Base-by-base conservation (phyloP, 495 filamentous ascomycete genomes). In the Penicillium cosmopolitanum region DNA sequence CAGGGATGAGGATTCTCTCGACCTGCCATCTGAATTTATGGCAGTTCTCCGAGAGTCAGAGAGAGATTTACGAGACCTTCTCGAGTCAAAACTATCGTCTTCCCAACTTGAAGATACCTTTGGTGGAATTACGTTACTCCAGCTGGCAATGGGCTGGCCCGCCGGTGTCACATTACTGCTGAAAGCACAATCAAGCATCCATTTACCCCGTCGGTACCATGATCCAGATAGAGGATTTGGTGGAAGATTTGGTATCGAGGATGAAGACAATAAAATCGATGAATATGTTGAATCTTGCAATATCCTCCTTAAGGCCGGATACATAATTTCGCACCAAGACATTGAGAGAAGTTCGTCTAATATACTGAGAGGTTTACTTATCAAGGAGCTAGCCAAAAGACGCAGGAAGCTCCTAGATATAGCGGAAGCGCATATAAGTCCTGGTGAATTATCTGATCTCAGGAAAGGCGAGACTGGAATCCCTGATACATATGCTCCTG, bases 361-460 rank as follows among this genome's bases (percentile, higher is more conserved):
- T 21, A 18, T 6, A 7, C 2, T 43, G 7, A 1, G 5, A 43
- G 8, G 2, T 43, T 1, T 43, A n/a, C 16, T 43, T 43, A 43
- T 57, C 25, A 12, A 11, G 2, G 55, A 50, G 34, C 25, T 57
- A n/a, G 55, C 44, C 4, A 50, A n/a, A 23, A 16, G 44, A 23
- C 42, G 55, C 7, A 57, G 55, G 19, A 57, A 57, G 23, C 44
- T 57, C 13, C 44, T 57, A 13, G 15, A 19, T 12, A 50, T 57
- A 4, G 42, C 55, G n/a, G 23, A 57, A 50, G 18, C 31, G 2
- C 28, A 50, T 9, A 57, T 57, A 16, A 1, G 50, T 50, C 43
- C 43, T 28, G 23, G 25, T 50, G 44, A 50, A 12, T 50, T 57
- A 31, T 57, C 44, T 36, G 46, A 57, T 16, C 55, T 57, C 34